phyloP scores from a whole-genome alignment of 2,329 filamentous ascomycete genomes.

The Ceratocystis variospora region DNA sequence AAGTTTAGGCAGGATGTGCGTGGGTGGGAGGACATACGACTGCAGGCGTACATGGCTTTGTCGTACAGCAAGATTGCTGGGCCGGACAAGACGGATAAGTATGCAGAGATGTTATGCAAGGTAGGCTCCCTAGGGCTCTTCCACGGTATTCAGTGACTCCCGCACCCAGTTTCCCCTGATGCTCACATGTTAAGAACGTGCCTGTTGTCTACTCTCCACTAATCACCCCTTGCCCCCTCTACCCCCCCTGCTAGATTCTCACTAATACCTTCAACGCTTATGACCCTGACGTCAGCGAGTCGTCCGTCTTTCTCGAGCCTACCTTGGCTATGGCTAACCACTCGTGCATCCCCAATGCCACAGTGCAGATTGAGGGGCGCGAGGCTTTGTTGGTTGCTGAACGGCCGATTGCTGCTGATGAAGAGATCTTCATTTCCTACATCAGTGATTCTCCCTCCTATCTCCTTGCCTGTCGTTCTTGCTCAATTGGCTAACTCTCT shows the following conservation, averaged over 20 bases:
- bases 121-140: constrained; percentile 24
- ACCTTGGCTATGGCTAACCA: constrained; percentile 48
- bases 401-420: constrained; percentile 34
- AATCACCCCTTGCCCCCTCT: no score
- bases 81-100: constrained; percentile 28
- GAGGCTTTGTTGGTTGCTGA: constrained; percentile 39
- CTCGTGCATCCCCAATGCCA: constrained; percentile 46
- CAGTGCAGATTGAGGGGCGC: constrained; percentile 41
- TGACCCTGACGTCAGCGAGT: constrained; percentile 38
- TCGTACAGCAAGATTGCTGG: constrained; percentile 28
- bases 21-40: constrained; percentile 35
- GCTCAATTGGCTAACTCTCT: background rate
- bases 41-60: constrained; percentile 39
- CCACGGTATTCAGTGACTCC: no score
- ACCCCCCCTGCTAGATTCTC: constrained; percentile 33
- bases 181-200: background rate
- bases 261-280: constrained; percentile 48
- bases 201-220: no score
- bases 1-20: constrained; percentile 26
- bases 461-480: background rate
- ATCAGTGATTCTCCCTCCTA: constrained; percentile 32
- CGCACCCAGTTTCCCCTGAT: background rate
- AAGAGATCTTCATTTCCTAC: constrained; percentile 49
- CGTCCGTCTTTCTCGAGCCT: constrained; percentile 43
- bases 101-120: constrained; percentile 40